Percentiles rank a stretch among this genome's conserved stretches.
Evolutionary conservation across 1,139 yeast species (phyloP).

Genomic region (Pneumocystis carinii): DNA sequence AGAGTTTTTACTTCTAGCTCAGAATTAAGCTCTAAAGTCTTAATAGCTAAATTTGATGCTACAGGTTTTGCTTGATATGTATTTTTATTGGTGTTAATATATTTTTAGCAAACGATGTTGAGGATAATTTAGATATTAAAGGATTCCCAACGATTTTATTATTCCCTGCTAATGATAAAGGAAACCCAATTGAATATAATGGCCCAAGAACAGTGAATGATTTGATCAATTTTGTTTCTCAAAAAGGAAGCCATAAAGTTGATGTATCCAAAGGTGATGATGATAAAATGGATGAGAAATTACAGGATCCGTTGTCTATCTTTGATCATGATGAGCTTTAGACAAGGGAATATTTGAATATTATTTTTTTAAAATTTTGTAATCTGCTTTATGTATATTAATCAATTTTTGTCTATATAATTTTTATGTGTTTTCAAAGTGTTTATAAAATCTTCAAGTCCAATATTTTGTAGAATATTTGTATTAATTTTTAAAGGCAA

Average conservation of each 20-base stretch:
- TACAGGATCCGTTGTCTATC: too few species aligned
- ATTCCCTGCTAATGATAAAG: slow-evolving; percentile 81
- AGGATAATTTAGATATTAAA: slow-evolving; percentile 38
- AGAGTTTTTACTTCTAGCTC: slow-evolving; percentile 18
- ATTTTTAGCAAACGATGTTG: slow-evolving; percentile 60
- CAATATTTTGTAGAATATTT: too few species aligned
- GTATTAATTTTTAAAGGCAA: too few species aligned
- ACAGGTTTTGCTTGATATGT: slow-evolving; percentile 17
- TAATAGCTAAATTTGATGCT: slow-evolving; percentile 79
- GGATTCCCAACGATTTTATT: slow-evolving; percentile 91
- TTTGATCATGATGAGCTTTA: slow-evolving; percentile 5
- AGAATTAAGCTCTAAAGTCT: slow-evolving; percentile 36
- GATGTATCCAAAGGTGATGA: slow-evolving; percentile 29
- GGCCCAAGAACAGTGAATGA: slow-evolving; percentile 65
- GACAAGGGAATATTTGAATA: neutral
- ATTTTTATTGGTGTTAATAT: neutral
- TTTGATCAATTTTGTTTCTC: slow-evolving; percentile 54
- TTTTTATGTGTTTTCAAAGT: too few species aligned
- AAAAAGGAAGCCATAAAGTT: slow-evolving; percentile 42
- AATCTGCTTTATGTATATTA: neutral
- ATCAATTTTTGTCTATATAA: too few species aligned
- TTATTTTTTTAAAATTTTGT: neutral
- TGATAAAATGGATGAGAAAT: neutral
- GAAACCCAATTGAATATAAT: slow-evolving; percentile 52
- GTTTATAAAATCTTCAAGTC: too few species aligned